Evolutionary conservation across 768 basidiomycete species (phyloP).

Genomic region (Mycena polygramma): DNA sequence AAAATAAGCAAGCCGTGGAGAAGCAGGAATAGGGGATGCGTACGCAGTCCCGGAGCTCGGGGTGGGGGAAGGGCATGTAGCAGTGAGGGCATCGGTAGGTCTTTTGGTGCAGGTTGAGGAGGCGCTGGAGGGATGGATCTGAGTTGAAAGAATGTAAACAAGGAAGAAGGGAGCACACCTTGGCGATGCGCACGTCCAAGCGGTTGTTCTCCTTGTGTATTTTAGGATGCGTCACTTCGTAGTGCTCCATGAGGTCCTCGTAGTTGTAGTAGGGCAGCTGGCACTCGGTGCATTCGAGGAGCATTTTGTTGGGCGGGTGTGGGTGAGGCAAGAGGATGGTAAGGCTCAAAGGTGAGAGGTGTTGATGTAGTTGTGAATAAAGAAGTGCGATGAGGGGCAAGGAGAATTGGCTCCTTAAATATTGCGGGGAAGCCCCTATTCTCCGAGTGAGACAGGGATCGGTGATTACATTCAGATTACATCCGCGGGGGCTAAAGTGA

Average conservation of each 20-base stretch:
- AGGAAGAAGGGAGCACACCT: conserved; percentile 13
- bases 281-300: conserved; percentile 35
- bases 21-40: background rate
- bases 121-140: conserved; percentile 9
- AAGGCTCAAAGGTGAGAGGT: no score
- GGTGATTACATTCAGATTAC: conserved; percentile 13
- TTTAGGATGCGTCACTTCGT: conserved; percentile 27
- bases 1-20: background rate
- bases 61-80: conserved; percentile 32
- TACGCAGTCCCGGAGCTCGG: conserved; percentile 31
- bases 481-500: conserved; percentile 2
- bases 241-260: conserved; percentile 28
- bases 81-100: conserved; percentile 30
- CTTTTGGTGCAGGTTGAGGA: conserved; percentile 28
- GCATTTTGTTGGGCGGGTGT: conserved; percentile 9
- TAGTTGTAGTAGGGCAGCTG: conserved; percentile 30
- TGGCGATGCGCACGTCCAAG: conserved; percentile 21
- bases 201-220: background rate
- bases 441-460: background rate
- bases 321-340: background rate
- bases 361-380: no score
- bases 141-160: background rate
- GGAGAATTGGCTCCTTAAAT: background rate
- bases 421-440: conserved; percentile 13
- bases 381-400: background rate